Conservation (phyloP, 768 basidiomycete species). For the Podaxis mareebaensis region DNA sequence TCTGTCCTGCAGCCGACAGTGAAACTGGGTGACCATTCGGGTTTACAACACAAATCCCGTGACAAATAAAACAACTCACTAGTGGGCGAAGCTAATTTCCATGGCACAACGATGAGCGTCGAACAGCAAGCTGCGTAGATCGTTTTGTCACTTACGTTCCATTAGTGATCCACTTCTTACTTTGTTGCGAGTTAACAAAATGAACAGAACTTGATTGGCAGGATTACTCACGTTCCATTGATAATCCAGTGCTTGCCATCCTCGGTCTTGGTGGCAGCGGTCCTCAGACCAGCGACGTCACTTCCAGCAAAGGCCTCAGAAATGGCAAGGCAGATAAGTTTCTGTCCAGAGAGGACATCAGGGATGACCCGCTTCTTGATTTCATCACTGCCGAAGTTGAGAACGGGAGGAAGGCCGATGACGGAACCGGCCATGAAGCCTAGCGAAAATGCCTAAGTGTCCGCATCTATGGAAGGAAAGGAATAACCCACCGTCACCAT, state of each 20-base stretch:
- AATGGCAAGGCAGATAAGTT: constrained; percentile 83
- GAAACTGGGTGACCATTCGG: constrained; percentile 40
- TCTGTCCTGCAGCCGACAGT: constrained; percentile 66
- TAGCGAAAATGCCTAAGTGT: constrained; percentile 16
- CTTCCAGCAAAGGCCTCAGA: constrained; percentile 87
- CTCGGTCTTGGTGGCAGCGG: constrained; percentile 71
- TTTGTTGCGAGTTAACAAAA: constrained; percentile 14
- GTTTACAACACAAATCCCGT: not conserved
- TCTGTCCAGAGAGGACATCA: constrained; percentile 70
- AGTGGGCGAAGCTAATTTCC: constrained; percentile 37
- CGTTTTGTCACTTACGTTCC: constrained; percentile 45
- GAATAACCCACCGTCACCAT: constrained; percentile 62
- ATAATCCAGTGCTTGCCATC: constrained; percentile 84
- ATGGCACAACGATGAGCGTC: not conserved
- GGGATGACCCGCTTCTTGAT: constrained; percentile 56
- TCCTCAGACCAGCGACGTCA: constrained; percentile 76
- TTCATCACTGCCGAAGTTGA: constrained; percentile 75
- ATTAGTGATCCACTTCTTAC: constrained; percentile 88
- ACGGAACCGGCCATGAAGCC: constrained; percentile 71
- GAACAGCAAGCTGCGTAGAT: not conserved
- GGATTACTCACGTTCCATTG: constrained; percentile 51
- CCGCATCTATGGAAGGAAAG: not conserved
- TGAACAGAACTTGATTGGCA: not conserved
- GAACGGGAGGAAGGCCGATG: constrained; percentile 81
- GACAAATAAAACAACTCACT: constrained; percentile 31